phyloP scores from a whole-genome alignment of 441 rosid species.

The Syzygium syzygioides region DNA sequence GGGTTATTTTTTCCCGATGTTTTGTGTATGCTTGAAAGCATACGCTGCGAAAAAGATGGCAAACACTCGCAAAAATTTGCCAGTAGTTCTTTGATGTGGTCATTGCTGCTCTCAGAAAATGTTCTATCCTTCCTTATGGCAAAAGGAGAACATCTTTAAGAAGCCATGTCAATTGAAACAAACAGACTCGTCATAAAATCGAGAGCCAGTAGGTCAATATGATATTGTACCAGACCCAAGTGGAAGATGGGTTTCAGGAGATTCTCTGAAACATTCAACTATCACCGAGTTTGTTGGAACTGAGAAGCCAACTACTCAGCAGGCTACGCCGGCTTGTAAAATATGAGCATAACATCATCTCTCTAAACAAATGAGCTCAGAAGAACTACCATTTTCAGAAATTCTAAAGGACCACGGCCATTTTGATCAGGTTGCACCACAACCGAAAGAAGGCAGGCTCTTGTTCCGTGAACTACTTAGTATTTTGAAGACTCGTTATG shows the following conservation, averaged over 20 bases:
- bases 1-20: accelerated
- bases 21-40: neutral
- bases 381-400: neutral
- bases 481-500: neutral
- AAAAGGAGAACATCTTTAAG: neutral
- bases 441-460: neutral
- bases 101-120: neutral
- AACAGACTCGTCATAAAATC: neutral
- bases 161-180: neutral
- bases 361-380: neutral
- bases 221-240: neutral
- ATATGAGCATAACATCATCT: neutral
- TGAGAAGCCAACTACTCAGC: neutral
- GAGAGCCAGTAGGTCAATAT: neutral
- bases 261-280: neutral
- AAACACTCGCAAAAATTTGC: neutral
- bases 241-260: neutral
- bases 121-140: neutral
- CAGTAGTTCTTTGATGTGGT: neutral
- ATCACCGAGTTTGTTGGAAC: neutral
- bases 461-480: neutral
- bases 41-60: neutral
- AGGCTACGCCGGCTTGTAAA: neutral
- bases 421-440: neutral
- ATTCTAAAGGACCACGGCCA: neutral